Evolutionary conservation across 2,329 filamentous ascomycete genomes (phyloP).

Genomic region (Epichloe coenophiala): DNA sequence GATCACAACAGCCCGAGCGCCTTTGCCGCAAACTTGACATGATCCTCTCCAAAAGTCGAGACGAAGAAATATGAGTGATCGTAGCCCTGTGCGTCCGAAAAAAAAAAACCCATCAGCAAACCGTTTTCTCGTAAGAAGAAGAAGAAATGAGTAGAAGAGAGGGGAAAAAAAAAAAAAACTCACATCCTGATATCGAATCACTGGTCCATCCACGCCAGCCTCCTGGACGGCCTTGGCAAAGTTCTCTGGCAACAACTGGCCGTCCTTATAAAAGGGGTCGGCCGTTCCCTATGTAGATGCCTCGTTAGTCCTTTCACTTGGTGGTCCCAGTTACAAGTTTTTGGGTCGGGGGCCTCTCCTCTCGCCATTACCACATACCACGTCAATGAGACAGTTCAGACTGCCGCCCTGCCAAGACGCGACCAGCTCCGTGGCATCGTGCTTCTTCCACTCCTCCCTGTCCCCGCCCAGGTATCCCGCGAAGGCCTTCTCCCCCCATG

Average conservation of each 20-base stretch:
- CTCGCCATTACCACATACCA: conserved; percentile 38
- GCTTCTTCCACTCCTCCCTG: conserved; percentile 65
- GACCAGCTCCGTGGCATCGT: conserved; percentile 86
- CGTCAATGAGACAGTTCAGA: conserved; percentile 74
- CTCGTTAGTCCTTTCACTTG: too few relatives aligned
- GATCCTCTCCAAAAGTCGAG: conserved; percentile 77
- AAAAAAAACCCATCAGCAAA: background rate
- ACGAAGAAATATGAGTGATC: conserved; percentile 99
- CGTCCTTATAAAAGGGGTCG: conserved; percentile 93
- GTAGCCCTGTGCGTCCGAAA: conserved; percentile 54
- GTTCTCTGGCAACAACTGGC: conserved; percentile 88
- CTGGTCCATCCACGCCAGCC: conserved; percentile 57
- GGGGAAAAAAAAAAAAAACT: conserved; percentile 15
- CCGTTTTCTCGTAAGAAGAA: too few relatives aligned
- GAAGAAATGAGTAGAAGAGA: too few relatives aligned
- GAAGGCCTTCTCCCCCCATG: conserved; percentile 96
- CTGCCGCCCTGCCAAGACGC: conserved; percentile 57
- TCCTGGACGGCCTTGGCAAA: conserved; percentile 68
- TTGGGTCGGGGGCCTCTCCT: too few relatives aligned
- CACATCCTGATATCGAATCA: conserved; percentile 69
- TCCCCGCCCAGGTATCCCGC: conserved; percentile 74
- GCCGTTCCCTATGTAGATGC: conserved; percentile 61
- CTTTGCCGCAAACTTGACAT: conserved; percentile 85
- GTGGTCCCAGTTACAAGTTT: too few relatives aligned
- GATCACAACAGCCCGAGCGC: conserved; percentile 38